Conservation (phyloP, 441 rosid genomes). For the Bruguiera hainesii region DNA sequence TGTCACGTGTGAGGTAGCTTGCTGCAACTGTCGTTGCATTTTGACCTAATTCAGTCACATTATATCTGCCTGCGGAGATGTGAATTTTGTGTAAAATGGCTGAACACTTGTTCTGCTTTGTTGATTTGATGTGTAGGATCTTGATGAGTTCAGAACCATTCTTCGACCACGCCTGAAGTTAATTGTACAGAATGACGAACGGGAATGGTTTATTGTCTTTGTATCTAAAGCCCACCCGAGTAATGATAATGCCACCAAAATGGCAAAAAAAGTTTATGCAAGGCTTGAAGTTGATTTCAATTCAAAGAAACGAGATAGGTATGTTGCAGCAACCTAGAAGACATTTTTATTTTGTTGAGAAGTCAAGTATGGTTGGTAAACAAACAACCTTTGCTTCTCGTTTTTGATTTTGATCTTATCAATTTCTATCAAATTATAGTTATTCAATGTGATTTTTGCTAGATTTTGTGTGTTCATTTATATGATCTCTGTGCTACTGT, state of each 20-base stretch:
- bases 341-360: too few species aligned
- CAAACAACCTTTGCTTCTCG: not conserved
- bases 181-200: conserved; percentile 91
- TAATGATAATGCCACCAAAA: conserved; percentile 83
- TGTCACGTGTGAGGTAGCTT: conserved; percentile 92
- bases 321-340: conserved; percentile 13
- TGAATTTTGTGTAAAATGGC: not conserved
- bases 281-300: conserved; percentile 96
- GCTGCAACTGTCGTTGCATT: not conserved
- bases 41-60: conserved; percentile 2
- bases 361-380: conserved; percentile 1
- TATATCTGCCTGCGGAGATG: not conserved
- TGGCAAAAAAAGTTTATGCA: conserved; percentile 85
- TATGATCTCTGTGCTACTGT: not conserved
- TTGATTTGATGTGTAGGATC: conserved; percentile 52
- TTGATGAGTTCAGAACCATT: conserved; percentile 93
- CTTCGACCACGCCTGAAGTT: conserved; percentile 91
- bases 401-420: not conserved
- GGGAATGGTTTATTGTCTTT: conserved; percentile 97
- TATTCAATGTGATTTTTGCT: not conserved
- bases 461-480: not conserved
- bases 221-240: conserved; percentile 93
- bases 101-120: conserved; percentile 18
- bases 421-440: not conserved
- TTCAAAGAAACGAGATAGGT: conserved; percentile 97